Evolutionary conservation across 1,284 basidiomycete genomes (phyloP), one percentile per base, ranked within the genome.

Genomic region (Termitomyces sp.): DNA sequence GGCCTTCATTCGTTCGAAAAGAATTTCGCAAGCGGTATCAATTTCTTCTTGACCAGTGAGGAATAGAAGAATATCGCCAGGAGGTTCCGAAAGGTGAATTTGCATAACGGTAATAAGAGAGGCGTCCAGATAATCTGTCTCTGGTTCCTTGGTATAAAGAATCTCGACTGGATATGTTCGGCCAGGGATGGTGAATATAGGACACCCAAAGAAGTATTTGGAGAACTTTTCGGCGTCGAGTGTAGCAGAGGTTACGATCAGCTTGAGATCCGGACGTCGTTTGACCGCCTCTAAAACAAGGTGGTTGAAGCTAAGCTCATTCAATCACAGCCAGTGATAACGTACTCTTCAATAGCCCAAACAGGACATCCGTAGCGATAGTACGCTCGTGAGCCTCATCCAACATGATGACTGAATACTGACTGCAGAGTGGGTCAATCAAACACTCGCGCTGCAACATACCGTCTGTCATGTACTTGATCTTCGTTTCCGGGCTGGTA

Each of bases 401-500:
- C 65, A 99, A 78, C 90, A 99, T 98, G 70, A 99, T 81, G 51
- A 98, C 93, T 7, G 92, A 94, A 70, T 99, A 99, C 46, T 85
- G 82, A 53, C 85, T 89, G 67, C 94, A 88, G 62, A 98, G 87
- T 5, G 96, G 95, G 67, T 99, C 97, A 63, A 98, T 90, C 45
- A 99, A 76, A 65, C 91, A 94, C 77, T 99, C 96, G 74, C 96
- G 84, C 68, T 98, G 92, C 12, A 99, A 81, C 94, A 99, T 98
- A 76, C 96, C 97, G 68, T 99, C 96, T 61, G 97, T 99, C 97
- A 99, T 99, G 81, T 97, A 99, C 74, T 99, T 99, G 81, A 99
- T 98, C 66, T 90, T 87, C 10, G 96, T 99, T 71, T 98, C 97
- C 0, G 96, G 93, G 65, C 92, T 89, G 3, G 96, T 98, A 71